Evolutionary conservation across 148 eudicot species (phyloP).

Genomic region (Silene conica): DNA sequence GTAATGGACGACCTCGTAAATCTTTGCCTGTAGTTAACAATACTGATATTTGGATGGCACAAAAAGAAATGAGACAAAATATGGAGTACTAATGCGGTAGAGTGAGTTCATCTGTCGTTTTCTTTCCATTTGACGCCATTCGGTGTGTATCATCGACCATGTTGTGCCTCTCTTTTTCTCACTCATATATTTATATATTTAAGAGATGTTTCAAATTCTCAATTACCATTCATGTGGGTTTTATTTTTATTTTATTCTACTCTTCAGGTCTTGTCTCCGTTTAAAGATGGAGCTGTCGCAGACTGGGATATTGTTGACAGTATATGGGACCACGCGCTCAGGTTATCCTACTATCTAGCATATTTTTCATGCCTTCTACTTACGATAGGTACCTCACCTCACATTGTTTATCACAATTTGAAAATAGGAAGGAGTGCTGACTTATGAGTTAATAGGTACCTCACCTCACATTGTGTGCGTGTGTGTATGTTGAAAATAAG

Average conservation of each 20-base stretch:
- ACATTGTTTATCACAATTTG: background rate
- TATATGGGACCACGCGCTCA: slow-evolving; percentile 95
- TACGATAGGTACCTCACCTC: background rate
- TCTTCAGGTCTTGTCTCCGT: slow-evolving; percentile 71
- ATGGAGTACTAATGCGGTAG: background rate
- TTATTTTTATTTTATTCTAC: background rate
- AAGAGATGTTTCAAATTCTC: too few relatives aligned
- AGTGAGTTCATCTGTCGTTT: background rate
- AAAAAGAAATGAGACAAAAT: background rate
- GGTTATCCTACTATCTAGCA: slow-evolving; percentile 33
- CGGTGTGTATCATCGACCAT: background rate
- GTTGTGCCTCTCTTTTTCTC: too few relatives aligned
- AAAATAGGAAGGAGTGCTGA: background rate
- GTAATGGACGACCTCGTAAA: slow-evolving; percentile 30
- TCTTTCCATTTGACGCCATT: background rate
- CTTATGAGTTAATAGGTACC: too few relatives aligned
- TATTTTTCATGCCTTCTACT: slow-evolving; percentile 1
- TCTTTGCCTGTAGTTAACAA: background rate
- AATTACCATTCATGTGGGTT: background rate
- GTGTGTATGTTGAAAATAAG: too few relatives aligned
- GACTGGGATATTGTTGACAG: slow-evolving; percentile 96
- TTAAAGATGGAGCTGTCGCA: slow-evolving; percentile 82
- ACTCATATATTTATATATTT: too few relatives aligned
- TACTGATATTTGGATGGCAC: background rate
- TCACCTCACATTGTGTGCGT: too few relatives aligned